A percentile compares a stretch with the other conserved stretches of the same genome.
phyloP scores from a whole-genome alignment of 164 flowering plant genomes.

The Pachysandra terminalis region DNA sequence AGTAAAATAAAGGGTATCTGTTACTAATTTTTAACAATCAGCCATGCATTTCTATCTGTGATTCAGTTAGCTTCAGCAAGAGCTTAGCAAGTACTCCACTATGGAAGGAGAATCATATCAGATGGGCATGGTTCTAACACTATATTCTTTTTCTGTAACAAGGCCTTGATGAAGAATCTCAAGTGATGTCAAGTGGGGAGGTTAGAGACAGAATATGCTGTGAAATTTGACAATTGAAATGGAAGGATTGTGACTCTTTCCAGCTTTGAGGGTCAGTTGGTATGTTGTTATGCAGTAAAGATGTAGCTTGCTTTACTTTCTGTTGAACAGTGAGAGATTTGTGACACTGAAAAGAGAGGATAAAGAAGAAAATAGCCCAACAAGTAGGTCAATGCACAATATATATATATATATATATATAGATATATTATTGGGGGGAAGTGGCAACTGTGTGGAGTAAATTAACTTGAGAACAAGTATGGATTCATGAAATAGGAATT shows the following conservation, averaged over 20 bases:
- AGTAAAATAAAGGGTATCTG: not conserved
- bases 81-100: not conserved
- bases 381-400: too few relatives aligned
- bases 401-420: not conserved
- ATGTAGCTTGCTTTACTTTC: slow-evolving; percentile 5
- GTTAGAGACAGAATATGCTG: slow-evolving; percentile 4
- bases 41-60: not conserved
- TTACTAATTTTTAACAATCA: not conserved
- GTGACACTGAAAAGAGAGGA: not conserved
- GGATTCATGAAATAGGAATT: too few relatives aligned
- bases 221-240: not conserved
- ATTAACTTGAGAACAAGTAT: too few relatives aligned
- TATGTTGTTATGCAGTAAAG: not conserved
- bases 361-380: not conserved
- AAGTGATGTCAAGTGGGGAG: slow-evolving; percentile 2
- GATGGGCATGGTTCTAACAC: not conserved
- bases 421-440: not conserved
- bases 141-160: not conserved
- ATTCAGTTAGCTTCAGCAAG: too few relatives aligned
- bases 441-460: not conserved
- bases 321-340: not conserved
- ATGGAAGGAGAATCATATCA: not conserved
- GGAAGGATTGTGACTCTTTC: slow-evolving; percentile 3
- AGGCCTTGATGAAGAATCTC: slow-evolving; percentile 1
- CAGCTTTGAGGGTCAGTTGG: not conserved